Evolutionary conservation across 1,284 basidiomycete species (phyloP).

Genomic region (Cutaneotrichosporon mucoides): DNA sequence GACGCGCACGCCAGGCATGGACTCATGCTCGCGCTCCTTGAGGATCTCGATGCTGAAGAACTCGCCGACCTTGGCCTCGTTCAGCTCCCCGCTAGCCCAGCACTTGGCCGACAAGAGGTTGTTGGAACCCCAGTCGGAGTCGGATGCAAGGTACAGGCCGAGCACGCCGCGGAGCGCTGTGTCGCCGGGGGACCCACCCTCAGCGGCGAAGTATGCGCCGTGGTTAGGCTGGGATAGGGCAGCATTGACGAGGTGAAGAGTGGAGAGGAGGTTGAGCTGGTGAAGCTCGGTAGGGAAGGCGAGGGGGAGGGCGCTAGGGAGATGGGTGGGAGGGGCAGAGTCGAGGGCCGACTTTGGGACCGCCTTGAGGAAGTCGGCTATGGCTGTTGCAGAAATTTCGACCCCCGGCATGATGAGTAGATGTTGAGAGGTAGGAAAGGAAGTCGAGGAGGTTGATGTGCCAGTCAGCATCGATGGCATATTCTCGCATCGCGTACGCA

Average conservation of each 20-base stretch:
- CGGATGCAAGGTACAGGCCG: conserved; percentile 32
- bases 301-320: conserved; percentile 32
- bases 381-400: conserved; percentile 14
- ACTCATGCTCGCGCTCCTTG: conserved; percentile 34
- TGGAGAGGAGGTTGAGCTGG: conserved; percentile 30
- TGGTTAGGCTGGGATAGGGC: conserved; percentile 22
- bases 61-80: conserved; percentile 24
- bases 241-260: conserved; percentile 25
- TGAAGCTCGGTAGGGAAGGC: conserved; percentile 34
- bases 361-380: conserved; percentile 9
- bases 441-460: neutral
- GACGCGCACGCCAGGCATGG: conserved; percentile 27
- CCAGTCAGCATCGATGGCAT: neutral
- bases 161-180: conserved; percentile 30
- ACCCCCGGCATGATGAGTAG: conserved; percentile 5
- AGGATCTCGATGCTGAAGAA: conserved; percentile 30
- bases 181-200: conserved; percentile 17
- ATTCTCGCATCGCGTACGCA: neutral
- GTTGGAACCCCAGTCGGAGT: conserved; percentile 21
- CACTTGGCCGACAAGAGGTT: conserved; percentile 24
- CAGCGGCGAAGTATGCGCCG: conserved; percentile 22
- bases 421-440: neutral
- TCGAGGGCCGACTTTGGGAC: conserved; percentile 13
- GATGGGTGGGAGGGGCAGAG: conserved; percentile 22
- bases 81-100: conserved; percentile 22